Percentiles rank a stretch among this genome's conserved stretches.
These are phyloP conservation scores for Phytophthora hibernalis DNA, from an alignment of 352 stramenopile genomes.

Conservation along the genomic window DNA sequence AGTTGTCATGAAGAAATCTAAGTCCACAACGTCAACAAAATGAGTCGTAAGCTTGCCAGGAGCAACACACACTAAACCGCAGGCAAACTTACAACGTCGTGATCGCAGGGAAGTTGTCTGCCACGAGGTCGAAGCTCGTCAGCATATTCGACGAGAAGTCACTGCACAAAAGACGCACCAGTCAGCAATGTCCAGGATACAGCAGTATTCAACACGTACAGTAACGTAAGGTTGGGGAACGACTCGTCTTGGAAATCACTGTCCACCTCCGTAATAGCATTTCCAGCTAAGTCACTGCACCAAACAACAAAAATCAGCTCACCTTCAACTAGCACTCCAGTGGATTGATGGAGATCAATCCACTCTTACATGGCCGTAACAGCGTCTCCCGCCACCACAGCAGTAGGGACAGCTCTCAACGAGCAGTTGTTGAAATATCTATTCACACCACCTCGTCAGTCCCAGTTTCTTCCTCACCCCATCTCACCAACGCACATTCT, in stretches of 20 bases:
- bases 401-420: constrained; percentile 61
- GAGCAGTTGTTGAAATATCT: constrained; percentile 79
- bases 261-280: constrained; percentile 45
- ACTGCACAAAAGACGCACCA: constrained; percentile 21
- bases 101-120: constrained; percentile 52
- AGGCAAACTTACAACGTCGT: constrained; percentile 47
- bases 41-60: background rate
- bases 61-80: background rate
- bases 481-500: constrained; percentile 50
- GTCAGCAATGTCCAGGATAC: constrained; percentile 3
- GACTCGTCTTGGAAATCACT: constrained; percentile 48
- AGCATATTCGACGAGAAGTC: constrained; percentile 56
- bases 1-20: constrained; percentile 62
- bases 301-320: background rate
- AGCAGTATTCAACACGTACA: constrained; percentile 53
- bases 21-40: background rate
- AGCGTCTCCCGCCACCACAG: constrained; percentile 54
- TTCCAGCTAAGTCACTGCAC: constrained; percentile 49
- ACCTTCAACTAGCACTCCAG: background rate
- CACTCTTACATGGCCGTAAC: constrained; percentile 46
- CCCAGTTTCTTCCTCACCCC: background rate
- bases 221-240: constrained; percentile 50
- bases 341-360: background rate
- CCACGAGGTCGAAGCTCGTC: constrained; percentile 42
- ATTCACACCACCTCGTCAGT: constrained; percentile 17